phyloP scores from a whole-genome alignment of 495 filamentous ascomycete genomes.

The Talaromyces ruber region DNA sequence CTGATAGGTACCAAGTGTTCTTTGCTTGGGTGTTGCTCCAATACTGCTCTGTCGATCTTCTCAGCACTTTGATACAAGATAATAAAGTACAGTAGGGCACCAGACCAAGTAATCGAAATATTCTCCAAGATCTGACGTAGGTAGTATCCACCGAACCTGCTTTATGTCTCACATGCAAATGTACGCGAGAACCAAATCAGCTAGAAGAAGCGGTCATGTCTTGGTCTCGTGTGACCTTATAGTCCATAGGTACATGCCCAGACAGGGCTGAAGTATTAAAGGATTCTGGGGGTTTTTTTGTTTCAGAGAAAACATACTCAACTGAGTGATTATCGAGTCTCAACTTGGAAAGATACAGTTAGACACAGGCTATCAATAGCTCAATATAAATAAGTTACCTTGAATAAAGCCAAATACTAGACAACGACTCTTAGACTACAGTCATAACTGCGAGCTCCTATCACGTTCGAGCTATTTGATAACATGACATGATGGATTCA shows the following conservation, averaged over 20 bases:
- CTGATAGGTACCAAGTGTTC: too few relatives aligned
- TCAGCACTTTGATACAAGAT: background rate
- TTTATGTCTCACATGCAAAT: background rate
- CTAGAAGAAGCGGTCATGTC: background rate
- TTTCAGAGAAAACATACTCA: background rate
- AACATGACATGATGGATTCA: background rate
- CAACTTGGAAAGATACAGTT: background rate
- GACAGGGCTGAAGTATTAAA: background rate
- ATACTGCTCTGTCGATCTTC: background rate
- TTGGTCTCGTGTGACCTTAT: background rate
- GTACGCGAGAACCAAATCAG: background rate
- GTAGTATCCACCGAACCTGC: background rate
- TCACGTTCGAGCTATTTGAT: background rate
- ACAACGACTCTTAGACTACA: background rate
- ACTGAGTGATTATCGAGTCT: too few relatives aligned
- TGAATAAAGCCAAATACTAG: background rate
- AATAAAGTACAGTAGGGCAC: background rate
- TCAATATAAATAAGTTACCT: background rate
- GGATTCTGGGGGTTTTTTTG: background rate
- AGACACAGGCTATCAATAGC: background rate
- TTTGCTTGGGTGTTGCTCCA: too few relatives aligned
- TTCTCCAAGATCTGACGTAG: background rate
- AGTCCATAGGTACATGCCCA: background rate
- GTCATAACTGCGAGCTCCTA: background rate
- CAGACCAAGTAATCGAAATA: background rate